Evolutionary conservation across 1,284 basidiomycete genomes (phyloP), one percentile per base, ranked within the genome.

Genomic region (Chondrostereum purpureum): DNA sequence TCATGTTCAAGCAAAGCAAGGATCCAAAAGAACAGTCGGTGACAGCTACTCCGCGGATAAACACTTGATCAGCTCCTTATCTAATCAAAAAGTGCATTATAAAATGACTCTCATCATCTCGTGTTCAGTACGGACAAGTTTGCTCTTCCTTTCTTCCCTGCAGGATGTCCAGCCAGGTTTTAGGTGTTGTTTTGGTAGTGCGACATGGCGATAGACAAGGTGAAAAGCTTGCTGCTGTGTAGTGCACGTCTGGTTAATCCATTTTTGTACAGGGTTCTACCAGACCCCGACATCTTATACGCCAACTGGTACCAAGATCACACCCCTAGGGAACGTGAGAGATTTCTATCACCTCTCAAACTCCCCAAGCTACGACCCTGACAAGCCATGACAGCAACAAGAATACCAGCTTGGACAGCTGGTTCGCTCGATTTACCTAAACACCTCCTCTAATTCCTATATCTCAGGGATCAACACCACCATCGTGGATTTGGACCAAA

Each of bases 241-340:
- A 19, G 11, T 10, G 11, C 11, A 21, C 19, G 11, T 19, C 39
- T 40, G 11, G 16, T 11, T 10, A 5, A 16, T 21, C 18, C 36
- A 36, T 2, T 39, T 24, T 24, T 27, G 14, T 34, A 13, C 36
- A 73, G 70, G 68, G 5, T 86, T 82, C 56, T 83, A 78, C 60
- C 86, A 88, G 57, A 61, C 71, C 56, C 79, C 83, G n/a, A 62
- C 62, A 21, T 78, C 73, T 5, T 90, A 92, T 63, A 66, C 75
- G 10, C 70, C 83, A 4, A 71, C 74, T 5, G 66, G 69, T 37
- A 89, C 88, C 6, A 68, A 72, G 46, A 78, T 90, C 53, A 92
- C 89, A 1, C 78, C 88, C 13, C 70, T 92, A 20, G 89, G 89
- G 40, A 83, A 81, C 59, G 83, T 85, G 53, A 43, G 68, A n/a